Percentiles rank a stretch among this genome's conserved stretches.
These are phyloP conservation scores for Kwoniella dejecticola DNA, from an alignment of 768 basidiomycete genomes.

Conservation along the genomic window DNA sequence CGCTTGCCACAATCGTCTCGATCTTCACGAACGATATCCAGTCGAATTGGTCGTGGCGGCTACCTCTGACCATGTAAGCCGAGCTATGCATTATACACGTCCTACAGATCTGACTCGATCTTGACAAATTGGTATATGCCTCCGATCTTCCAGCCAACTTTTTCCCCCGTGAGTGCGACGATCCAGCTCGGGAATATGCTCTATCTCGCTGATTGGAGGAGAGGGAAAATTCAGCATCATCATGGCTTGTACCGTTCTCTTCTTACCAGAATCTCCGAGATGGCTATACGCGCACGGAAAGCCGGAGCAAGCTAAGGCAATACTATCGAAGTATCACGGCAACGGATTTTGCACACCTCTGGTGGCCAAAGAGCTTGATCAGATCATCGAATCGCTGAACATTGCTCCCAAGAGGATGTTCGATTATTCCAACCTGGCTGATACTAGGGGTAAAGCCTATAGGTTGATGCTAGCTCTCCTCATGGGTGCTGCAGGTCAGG, in stretches of 20 bases:
- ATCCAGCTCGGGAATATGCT: too few species aligned
- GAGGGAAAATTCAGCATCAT: slow-evolving; percentile 12
- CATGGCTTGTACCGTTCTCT: slow-evolving; percentile 20
- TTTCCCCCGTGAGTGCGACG: too few species aligned
- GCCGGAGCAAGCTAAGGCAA: slow-evolving; percentile 20
- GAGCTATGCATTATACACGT: background rate
- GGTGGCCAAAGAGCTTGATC: slow-evolving; percentile 30
- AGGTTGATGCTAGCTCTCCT: slow-evolving; percentile 28
- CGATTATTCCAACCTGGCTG: slow-evolving; percentile 17
- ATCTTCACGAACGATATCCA: slow-evolving; percentile 16
- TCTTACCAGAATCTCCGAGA: slow-evolving; percentile 40
- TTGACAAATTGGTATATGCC: too few species aligned
- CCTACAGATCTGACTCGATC: background rate
- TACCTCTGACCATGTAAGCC: slow-evolving; percentile 33
- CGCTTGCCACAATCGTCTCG: slow-evolving; percentile 19
- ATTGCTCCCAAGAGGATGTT: slow-evolving; percentile 17
- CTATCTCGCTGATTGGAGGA: too few species aligned
- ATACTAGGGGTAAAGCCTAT: slow-evolving; percentile 22
- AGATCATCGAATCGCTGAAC: slow-evolving; percentile 18
- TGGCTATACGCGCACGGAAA: slow-evolving; percentile 38
- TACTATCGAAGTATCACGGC: slow-evolving; percentile 34
- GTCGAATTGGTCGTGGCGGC: slow-evolving; percentile 35
- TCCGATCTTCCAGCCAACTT: too few species aligned
- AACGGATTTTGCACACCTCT: slow-evolving; percentile 24
- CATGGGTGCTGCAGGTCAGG: slow-evolving; percentile 32